Base-by-base conservation (phyloP, 768 basidiomycete genomes). In the Megacollybia marginata region DNA sequence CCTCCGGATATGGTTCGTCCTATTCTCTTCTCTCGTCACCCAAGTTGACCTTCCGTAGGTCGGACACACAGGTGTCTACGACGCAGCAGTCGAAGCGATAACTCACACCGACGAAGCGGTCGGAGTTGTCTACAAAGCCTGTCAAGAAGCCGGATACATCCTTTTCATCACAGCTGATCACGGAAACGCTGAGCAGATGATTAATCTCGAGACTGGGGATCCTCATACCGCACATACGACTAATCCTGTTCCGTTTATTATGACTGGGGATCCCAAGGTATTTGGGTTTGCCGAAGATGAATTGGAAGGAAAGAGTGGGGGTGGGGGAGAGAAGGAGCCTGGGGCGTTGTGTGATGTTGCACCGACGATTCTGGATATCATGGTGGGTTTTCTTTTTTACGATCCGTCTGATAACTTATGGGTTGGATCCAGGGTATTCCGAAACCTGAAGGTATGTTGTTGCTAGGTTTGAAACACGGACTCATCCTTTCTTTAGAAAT, bases 141-240 rank as follows among this genome's bases (percentile, higher is more conserved):
- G 89, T 56, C 70, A 91, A 59, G 76, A 85, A 55, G 83, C 88
- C 9, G 92, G 91, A 40, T 96, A 94, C 65, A 78, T 93, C 36
- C 74, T 97, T 31, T 70, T 90, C 54, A 73, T 97, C 63, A 95
- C 94, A 2, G 85, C 93, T 11, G 94, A 96, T 64, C 93, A 96
- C 64, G 93, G 93, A 4, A 97, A 97, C 62, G 93, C 92, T 38
- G 92, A 95, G 66, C 88, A 93, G 70, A 94, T 94, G 92, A 69
- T 82, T 53, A 88, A 94, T 65, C 73, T 75, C 2, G 77, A 83
- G 55, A 93, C 90, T 0, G 88, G 88, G 34, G 83, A 79, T 40
- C 92, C 93, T 13, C 90, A 93, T 65, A 96, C 92, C 9, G 88
- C 89, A n/a, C 88, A 92, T 61, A 90, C 88, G 35, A 90, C 86